Evolutionary conservation across 345 rosid species (phyloP).

Genomic region (Bruguiera parviflora): DNA sequence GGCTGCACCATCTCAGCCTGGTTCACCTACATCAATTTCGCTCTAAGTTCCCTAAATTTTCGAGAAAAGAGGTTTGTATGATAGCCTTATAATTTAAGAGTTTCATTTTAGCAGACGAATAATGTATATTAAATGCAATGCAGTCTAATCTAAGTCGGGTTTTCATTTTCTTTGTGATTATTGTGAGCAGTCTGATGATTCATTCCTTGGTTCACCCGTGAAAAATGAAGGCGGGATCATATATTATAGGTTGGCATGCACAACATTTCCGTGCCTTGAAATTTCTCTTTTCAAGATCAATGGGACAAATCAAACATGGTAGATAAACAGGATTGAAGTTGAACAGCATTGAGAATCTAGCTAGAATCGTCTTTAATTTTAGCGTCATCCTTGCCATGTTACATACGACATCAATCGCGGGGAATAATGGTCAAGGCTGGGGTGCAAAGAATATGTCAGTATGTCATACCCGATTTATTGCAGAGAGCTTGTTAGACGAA

Average conservation of each 20-base stretch:
- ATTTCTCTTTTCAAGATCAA: too few species aligned
- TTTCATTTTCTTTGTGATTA: neutral
- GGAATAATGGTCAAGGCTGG: too few species aligned
- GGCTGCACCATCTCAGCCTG: constrained; percentile 18
- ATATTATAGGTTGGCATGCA: constrained; percentile 11
- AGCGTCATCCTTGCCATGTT: too few species aligned
- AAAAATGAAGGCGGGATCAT: constrained; percentile 26
- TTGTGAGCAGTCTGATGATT: constrained; percentile 8
- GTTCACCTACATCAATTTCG: constrained; percentile 35
- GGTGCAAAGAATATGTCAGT: neutral
- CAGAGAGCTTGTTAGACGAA: too few species aligned
- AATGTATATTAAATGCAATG: neutral
- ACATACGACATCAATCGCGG: too few species aligned
- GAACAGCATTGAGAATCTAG: too few species aligned
- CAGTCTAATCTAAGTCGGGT: too few species aligned
- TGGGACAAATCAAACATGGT: too few species aligned
- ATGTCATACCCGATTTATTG: neutral
- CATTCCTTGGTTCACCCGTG: neutral
- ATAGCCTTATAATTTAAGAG: neutral
- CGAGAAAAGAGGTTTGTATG: constrained; percentile 32
- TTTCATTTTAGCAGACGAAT: neutral
- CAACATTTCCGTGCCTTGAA: too few species aligned
- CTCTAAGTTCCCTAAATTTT: constrained; percentile 25
- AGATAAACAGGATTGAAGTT: too few species aligned
- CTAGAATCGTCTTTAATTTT: too few species aligned